Evolutionary conservation across 2,329 filamentous ascomycete genomes (phyloP), one percentile per base, ranked within the genome.

Genomic region (Lecanosticta acicola): DNA sequence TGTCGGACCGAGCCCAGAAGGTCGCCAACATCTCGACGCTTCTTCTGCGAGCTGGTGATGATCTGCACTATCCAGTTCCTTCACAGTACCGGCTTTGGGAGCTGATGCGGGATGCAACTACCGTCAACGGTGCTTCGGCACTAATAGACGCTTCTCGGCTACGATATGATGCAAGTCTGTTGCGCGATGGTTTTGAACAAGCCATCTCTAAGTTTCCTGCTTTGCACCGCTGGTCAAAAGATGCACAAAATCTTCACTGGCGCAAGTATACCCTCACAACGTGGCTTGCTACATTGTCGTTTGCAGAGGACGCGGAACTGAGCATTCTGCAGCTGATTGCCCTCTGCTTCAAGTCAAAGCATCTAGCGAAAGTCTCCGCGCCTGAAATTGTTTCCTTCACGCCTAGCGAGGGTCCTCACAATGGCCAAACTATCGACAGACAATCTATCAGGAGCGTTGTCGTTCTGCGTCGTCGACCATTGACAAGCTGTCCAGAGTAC

Each of bases 271-370:
- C 36, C 3, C 24, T 58, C 10, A 48, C 50, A 29, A 50, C 56
- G 9, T 61, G 58, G 59, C 43, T 61, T 3, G 68, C 66, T 1
- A 53, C 67, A 0, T 56, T 79, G n/a, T 65, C 70, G 0, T 79
- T 72, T 48, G 56, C 63, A 0, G 19, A 57, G 0, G 51, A 63
- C 20, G 59, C 61, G 1, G 59, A 74, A n/a, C 67, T 74, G 56
- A 53, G 58, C 0, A 36, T 73, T 0, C 37, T 79, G 1, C 64
- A 67, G 34, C 61, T 68, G 0, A 53, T 81, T 1, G 60, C 72
- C 0, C 10, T 1, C 44, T 75, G 1, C 4, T 55, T 1, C 59
- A 70, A 2, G 73, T 24, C 19, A 11, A 10, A 4, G 4, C 14
- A 21, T 8, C 16, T 45, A 2, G 32, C 37, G 3, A 7, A n/a